A percentile compares a stretch with the other conserved stretches of the same genome.
Evolutionary conservation across 495 filamentous ascomycete genomes (phyloP).

Genomic region (Arthonia radiata): DNA sequence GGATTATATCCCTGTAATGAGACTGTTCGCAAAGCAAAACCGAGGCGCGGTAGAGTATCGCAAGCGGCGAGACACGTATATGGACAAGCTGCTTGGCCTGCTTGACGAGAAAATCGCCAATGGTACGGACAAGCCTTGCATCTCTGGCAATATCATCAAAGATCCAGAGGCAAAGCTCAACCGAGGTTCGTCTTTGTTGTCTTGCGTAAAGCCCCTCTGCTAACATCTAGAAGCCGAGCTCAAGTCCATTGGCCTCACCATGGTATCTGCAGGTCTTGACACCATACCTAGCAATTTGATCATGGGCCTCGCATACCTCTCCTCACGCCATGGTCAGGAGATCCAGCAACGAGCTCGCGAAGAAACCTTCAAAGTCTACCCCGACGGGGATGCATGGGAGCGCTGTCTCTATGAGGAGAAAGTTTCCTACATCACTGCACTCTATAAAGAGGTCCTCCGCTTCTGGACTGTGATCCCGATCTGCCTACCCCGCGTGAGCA

Average conservation of each 20-base stretch:
- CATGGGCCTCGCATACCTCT: conserved; percentile 49
- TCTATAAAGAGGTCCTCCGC: conserved; percentile 44
- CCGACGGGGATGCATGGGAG: conserved; percentile 38
- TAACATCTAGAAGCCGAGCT: conserved; percentile 28
- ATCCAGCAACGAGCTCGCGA: conserved; percentile 38
- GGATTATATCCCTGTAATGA: conserved; percentile 39
- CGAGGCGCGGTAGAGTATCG: conserved; percentile 28
- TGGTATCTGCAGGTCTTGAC: conserved; percentile 50
- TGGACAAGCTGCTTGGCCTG: conserved; percentile 31
- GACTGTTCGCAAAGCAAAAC: conserved; percentile 29
- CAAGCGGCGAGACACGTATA: conserved; percentile 27
- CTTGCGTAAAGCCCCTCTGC: not conserved
- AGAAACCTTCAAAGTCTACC: conserved; percentile 39
- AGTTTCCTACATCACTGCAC: conserved; percentile 40
- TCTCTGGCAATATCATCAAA: conserved; percentile 42
- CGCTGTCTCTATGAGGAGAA: conserved; percentile 35
- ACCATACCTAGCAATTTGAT: conserved; percentile 43
- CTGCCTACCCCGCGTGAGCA: conserved; percentile 36
- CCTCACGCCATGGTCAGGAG: conserved; percentile 29
- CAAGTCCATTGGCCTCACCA: conserved; percentile 48
- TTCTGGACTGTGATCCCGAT: conserved; percentile 57
- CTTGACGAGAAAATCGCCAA: conserved; percentile 32
- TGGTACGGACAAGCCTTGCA: conserved; percentile 43
- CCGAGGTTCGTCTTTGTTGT: conserved; percentile 18
- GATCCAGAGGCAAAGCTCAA: conserved; percentile 36